Evolutionary conservation across 2,329 filamentous ascomycete species (phyloP).

Genomic region (Cytospora paraplurivora): DNA sequence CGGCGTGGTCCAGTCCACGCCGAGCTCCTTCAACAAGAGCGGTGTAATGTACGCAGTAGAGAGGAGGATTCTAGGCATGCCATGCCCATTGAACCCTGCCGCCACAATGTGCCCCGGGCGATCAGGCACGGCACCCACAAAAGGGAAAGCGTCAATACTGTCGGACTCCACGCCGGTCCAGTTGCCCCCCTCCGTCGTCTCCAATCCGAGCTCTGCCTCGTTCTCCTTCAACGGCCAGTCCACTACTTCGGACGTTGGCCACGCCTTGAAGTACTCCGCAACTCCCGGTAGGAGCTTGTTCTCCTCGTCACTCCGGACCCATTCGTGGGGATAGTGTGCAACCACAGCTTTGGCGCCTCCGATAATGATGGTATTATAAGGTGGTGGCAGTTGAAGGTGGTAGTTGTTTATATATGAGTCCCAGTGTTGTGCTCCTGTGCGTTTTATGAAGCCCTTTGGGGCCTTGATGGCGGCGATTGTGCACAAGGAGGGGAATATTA

Average conservation of each 20-base stretch:
- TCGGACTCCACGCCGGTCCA: constrained; percentile 36
- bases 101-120: constrained; percentile 34
- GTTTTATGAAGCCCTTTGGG: constrained; percentile 36
- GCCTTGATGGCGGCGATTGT: constrained; percentile 37
- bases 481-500: constrained; percentile 25
- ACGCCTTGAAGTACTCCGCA: constrained; percentile 35
- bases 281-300: constrained; percentile 35
- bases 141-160: constrained; percentile 32
- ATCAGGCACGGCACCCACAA: constrained; percentile 34
- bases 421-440: constrained; percentile 39
- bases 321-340: constrained; percentile 33
- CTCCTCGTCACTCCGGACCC: constrained; percentile 34
- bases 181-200: constrained; percentile 33
- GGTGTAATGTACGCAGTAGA: constrained; percentile 36
- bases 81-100: constrained; percentile 36
- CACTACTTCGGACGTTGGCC: constrained; percentile 35
- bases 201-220: constrained; percentile 29
- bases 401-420: constrained; percentile 38
- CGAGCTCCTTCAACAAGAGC: constrained; percentile 32
- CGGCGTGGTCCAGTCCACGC: constrained; percentile 31
- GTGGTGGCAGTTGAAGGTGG: constrained; percentile 37
- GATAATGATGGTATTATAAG: constrained; percentile 37
- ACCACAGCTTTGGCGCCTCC: constrained; percentile 35
- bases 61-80: constrained; percentile 39
- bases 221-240: constrained; percentile 32